Conservation (phyloP, 176 grass and related monocot species). For the Phragmites australis region DNA sequence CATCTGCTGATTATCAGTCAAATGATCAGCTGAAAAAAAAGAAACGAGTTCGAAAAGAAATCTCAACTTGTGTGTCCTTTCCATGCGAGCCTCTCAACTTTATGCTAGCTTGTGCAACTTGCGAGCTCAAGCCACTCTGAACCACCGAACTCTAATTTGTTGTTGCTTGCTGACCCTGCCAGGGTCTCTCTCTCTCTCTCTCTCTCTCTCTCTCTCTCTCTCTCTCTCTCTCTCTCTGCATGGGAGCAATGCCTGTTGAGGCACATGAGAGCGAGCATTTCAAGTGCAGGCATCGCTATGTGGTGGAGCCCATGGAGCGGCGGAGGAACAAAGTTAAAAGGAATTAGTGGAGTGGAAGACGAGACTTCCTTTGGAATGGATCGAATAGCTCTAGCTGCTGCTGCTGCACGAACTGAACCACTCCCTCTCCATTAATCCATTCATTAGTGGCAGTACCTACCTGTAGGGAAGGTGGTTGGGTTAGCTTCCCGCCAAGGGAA, state of each 20-base stretch:
- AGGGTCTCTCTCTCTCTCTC: no score
- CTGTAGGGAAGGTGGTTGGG: conserved; percentile 1
- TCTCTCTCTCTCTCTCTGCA: conserved; percentile 2
- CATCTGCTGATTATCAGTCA: conserved; percentile 2
- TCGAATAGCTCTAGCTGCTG: neutral
- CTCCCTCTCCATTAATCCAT: neutral
- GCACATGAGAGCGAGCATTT: neutral
- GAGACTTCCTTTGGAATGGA: conserved; percentile 21
- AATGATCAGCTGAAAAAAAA: conserved; percentile 3
- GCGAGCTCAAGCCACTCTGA: neutral
- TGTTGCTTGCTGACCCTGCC: conserved; percentile 12
- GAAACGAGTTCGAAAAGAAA: neutral
- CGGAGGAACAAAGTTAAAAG: neutral
- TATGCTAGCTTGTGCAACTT: neutral
- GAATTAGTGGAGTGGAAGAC: conserved; percentile 44
- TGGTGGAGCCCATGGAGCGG: conserved; percentile 20
- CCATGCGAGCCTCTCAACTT: no score
- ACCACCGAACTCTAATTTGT: conserved; percentile 14
- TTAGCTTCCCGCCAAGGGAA: conserved; percentile 28
- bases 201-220: conserved; percentile 7
- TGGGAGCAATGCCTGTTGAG: neutral
- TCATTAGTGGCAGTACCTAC: neutral
- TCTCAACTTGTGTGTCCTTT: neutral
- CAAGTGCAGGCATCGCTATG: conserved; percentile 10
- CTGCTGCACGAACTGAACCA: conserved; percentile 8